These are phyloP conservation scores for Manihot esculenta DNA, from an alignment of 441 rosid genomes.

Conservation along the genomic window DNA sequence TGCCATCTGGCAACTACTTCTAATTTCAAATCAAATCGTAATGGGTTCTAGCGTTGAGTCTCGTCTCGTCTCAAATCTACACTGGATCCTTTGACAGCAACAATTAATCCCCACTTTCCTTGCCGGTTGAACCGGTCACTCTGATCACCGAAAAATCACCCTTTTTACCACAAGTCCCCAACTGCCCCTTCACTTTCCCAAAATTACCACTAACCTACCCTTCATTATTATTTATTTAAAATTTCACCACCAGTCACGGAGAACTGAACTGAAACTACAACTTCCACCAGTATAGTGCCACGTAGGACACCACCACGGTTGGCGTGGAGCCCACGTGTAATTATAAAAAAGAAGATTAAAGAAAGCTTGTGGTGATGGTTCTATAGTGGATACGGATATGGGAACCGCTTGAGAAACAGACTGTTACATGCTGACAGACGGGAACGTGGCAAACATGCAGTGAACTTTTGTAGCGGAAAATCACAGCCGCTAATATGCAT, in stretches of 20 bases:
- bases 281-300: neutral
- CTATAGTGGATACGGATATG: neutral
- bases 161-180: neutral
- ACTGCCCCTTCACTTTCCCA: constrained; percentile 6
- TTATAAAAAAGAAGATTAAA: neutral
- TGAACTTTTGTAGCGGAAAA: neutral
- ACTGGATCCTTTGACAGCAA: no score
- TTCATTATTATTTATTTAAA: neutral
- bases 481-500: constrained; percentile 18
- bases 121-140: constrained; percentile 31
- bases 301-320: neutral
- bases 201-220: neutral
- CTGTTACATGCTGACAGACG: neutral
- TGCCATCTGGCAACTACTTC: no score
- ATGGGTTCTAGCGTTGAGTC: no score
- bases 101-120: constrained; percentile 13
- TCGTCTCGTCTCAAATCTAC: no score
- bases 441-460: constrained; percentile 36
- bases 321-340: constrained; percentile 23
- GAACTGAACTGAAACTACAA: constrained; percentile 11
- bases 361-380: neutral
- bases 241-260: constrained; percentile 46
- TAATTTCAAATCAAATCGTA: no score
- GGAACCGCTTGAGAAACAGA: neutral
- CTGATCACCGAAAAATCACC: neutral